Evolutionary conservation across 2,329 filamentous ascomycete genomes (phyloP), one percentile per base, ranked within the genome.

Genomic region (Monosporascus sp.): DNA sequence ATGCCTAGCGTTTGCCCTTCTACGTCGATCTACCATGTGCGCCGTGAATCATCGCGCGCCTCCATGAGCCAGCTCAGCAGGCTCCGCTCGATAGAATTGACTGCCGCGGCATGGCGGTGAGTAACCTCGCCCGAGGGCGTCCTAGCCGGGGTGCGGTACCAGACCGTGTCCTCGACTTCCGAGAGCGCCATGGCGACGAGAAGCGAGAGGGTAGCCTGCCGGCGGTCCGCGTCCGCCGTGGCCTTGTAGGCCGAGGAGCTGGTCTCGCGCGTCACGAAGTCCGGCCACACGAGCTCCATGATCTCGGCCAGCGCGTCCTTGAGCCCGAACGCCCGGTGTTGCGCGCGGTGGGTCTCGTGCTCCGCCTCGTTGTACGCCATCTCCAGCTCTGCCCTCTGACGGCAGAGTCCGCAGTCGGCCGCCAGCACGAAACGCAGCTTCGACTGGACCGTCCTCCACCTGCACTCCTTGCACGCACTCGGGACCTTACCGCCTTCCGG

Each of bases 91-190:
- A 63, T 53, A 9, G 48, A 50, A 18, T 48, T 54, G 6, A 60
- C 48, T 4, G 54, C 60, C 1, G 25, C 41, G 17, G 38, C 37
- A 43, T 64, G 56, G 15, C 45, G 54, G 22, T 20, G 51, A 41
- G 24, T 17, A 45, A 59, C 53, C 35, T 60, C 57, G 37, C 56
- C 51, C 11, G 57, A 55, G 9, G 63, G 54, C 20, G 15, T 37
- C 3, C 17, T 54, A 7, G 52, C 56, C 18, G 52, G 53, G 3
- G 56, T 58, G 17, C 52, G 49, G 31, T 52, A 50, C 63, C 62
- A 65, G 27, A 64, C 41, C 0, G 57, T 63, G 8, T 56, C 55
- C 25, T 63, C 63, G 2, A 64, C 15, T 18, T 61, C 60, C 25
- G 58, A 63, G n/a, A 58, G 48, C 14, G 57, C 58, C 50, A 61